phyloP scores from a whole-genome alignment of 805 yeast species.

The Candida khao-thaluensis region DNA sequence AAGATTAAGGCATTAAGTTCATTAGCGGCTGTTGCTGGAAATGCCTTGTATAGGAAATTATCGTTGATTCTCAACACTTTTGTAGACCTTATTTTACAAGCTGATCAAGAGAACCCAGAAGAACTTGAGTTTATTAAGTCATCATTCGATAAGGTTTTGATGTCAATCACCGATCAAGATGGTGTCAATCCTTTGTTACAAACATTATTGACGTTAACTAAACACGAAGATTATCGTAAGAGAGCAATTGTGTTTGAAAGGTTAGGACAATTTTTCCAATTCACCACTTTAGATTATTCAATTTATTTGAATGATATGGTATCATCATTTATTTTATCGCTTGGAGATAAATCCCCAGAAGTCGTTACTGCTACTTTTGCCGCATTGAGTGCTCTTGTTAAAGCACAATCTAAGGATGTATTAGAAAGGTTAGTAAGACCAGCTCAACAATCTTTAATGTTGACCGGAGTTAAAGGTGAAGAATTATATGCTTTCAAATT shows the following conservation, averaged over 20 bases:
- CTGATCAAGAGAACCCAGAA: constrained; percentile 32
- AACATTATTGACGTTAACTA: constrained; percentile 71
- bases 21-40: constrained; percentile 86
- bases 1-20: constrained; percentile 88
- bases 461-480: constrained; percentile 60
- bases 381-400: constrained; percentile 64
- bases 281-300: constrained; percentile 66
- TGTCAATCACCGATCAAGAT: constrained; percentile 71
- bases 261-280: constrained; percentile 67
- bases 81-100: constrained; percentile 53
- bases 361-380: constrained; percentile 66
- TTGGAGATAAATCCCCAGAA: constrained; percentile 65
- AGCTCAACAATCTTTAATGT: constrained; percentile 68
- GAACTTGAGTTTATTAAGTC: constrained; percentile 43
- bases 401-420: constrained; percentile 70
- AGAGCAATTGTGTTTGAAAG: constrained; percentile 65
- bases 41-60: constrained; percentile 71
- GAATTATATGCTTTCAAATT: constrained; percentile 72
- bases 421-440: constrained; percentile 78
- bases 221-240: constrained; percentile 67
- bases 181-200: constrained; percentile 85
- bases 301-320: constrained; percentile 75
- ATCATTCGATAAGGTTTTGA: constrained; percentile 67
- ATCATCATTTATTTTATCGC: constrained; percentile 61
- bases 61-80: constrained; percentile 72